Percentiles rank a stretch among this genome's conserved stretches.
Evolutionary conservation across 345 rosid genomes (phyloP).

Genomic region (Odontarrhena argentea): DNA sequence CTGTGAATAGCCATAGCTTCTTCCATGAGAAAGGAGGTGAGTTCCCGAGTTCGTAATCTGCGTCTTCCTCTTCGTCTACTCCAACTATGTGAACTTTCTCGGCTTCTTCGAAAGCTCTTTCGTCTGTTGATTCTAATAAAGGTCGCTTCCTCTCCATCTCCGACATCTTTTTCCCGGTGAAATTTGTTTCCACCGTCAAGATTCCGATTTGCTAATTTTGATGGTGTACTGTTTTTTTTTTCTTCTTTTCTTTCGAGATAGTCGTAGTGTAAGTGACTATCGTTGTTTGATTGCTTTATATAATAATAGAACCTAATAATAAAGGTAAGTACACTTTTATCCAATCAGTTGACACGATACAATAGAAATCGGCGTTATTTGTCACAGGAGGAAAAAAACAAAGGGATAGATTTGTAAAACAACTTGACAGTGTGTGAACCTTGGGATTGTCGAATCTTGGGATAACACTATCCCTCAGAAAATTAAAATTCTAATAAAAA

Average conservation of each 20-base stretch:
- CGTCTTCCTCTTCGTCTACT: slow-evolving; percentile 45
- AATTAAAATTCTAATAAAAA: neutral
- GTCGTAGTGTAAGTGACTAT: no score
- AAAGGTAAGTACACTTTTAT: no score
- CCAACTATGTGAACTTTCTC: slow-evolving; percentile 79
- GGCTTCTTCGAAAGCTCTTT: slow-evolving; percentile 64
- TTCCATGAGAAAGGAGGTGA: slow-evolving; percentile 84
- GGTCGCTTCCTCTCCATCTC: slow-evolving; percentile 33
- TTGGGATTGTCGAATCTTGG: slow-evolving; percentile 27
- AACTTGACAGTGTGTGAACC: slow-evolving; percentile 6
- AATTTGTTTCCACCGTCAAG: neutral
- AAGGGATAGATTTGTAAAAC: slow-evolving; percentile 2
- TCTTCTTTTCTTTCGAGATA: no score
- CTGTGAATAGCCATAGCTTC: slow-evolving; percentile 94
- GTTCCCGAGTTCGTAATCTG: slow-evolving; percentile 35
- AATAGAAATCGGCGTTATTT: neutral
- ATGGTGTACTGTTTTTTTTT: no score
- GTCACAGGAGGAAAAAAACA: neutral
- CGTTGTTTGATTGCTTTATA: no score
- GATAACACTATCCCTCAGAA: slow-evolving; percentile 20
- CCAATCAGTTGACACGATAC: neutral
- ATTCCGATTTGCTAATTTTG: no score
- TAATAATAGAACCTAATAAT: no score
- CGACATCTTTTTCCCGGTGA: slow-evolving; percentile 22
- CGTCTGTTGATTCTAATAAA: slow-evolving; percentile 39